Base-by-base conservation (phyloP, 768 basidiomycete genomes). In the Leccinellum luteum region DNA sequence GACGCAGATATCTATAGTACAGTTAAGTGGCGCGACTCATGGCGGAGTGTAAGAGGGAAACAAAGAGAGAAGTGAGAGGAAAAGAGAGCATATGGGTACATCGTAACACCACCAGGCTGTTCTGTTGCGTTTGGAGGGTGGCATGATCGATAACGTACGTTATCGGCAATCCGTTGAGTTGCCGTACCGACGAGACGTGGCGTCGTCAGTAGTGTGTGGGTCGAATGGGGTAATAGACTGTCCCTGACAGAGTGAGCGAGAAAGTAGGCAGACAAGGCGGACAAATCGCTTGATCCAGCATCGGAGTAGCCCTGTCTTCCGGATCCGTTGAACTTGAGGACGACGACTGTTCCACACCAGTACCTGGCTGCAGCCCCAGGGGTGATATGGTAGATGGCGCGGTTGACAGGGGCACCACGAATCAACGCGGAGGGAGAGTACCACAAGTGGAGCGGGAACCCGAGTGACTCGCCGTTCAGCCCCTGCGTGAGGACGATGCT, bases 231-330 rank as follows among this genome's bases (percentile, higher is more conserved):
- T n/a, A 51, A 19, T 23, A 19, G 23, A 12, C 3, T 4, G 8
- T 3, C 23, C 21, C n/a, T 10, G 19, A 28, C 4, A 19, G n/a
- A n/a, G 75, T 88, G 91, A 5, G 87, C 82, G 54, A 94, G 78
- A 74, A 94, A 94, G 67, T 92, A 94, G 2, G 92, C 3, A 1
- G 14, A 31, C 21, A 4, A 10, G 28, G 48, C 15, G 14, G 23
- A 13, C 8, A 17, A 41, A 70, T 93, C 92, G 67, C 92, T 92
- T 6, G 86, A 81, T 15, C 89, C 87, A 48, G 91, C 92, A 63
- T 93, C 91, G 0, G 89, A 78, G 66, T 94, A 94, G n/a, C 88
- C 86, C 69, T 92, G 90, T 62, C 89, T 81, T 48, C 92, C 79
- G 3, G 4, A 14, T 6, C 91, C 91, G 60, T 86, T 92, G 75